Evolutionary conservation across 371 early-diverging fungal genomes (phyloP), one percentile per base, ranked within the genome.

Genomic region (Saksenaea oblongispora): DNA sequence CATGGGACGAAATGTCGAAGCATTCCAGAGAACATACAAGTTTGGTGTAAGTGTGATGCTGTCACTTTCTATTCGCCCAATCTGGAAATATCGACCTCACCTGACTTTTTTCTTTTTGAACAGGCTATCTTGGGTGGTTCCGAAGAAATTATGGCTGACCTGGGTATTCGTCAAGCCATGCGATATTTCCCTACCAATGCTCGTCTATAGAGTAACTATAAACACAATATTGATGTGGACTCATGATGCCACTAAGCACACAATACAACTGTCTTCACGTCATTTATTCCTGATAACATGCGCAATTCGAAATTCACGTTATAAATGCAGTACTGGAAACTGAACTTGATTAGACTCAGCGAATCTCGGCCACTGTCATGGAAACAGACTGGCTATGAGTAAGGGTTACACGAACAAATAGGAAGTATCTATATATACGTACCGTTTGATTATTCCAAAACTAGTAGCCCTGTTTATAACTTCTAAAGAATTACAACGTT

Each of bases 121-220:
- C 26, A 58, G 58, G 90, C 93, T 35, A 93, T 93, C 58, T 90
- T 91, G 31, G 93, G 93, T 63, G 95, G 93, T 24, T 87, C 90
- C 5, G 95, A 94, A 74, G 93, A 92, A 66, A 68, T 77, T 54
- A 74, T 77, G 77, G 74, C 74, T 51, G 77, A 77, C 41, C 68
- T 77, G 14, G 75, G 78, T 69, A 61, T 78, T 34, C 71, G 75
- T 39, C 76, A 76, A 62, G 79, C 76, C 28, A 67, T 79, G 63
- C 71, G 66, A 37, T 61, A 61, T 13, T 76, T 69, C 64, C 76
- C 76, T 42, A 42, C 41, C n/a, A 67, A 64, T 28, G 71, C 76
- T 35, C 65, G 74, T 56, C 65, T 76, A 37, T 76, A 73, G 24
- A 22, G 3, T 47, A 22, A 22, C 9, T 22, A 4, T 5, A 22